Percentiles rank a stretch among this genome's conserved stretches.
Evolutionary conservation across 306 rosid genomes (phyloP).

Genomic region (Bauhinia variegata): DNA sequence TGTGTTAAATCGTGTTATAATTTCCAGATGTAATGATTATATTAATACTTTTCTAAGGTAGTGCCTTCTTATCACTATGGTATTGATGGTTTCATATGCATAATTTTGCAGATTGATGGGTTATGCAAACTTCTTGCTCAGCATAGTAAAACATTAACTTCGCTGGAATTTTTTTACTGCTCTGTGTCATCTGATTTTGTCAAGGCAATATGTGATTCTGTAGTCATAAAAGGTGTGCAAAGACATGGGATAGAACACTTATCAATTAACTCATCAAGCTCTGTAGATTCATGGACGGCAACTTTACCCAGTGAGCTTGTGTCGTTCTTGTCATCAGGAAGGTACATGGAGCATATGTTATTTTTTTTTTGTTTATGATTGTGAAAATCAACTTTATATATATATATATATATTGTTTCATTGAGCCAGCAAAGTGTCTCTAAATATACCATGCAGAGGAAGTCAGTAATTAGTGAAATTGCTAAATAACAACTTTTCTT

Average conservation of each 20-base stretch:
- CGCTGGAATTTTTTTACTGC: conserved; percentile 81
- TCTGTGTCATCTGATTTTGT: conserved; percentile 57
- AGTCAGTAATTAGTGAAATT: too few relatives aligned
- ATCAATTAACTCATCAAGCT: conserved; percentile 59
- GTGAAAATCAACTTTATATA: too few relatives aligned
- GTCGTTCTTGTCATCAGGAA: conserved; percentile 77
- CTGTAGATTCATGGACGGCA: conserved; percentile 48
- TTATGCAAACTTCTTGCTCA: conserved; percentile 77
- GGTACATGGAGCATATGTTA: conserved; percentile 47
- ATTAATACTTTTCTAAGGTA: conserved; percentile 20
- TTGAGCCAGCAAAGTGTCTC: too few relatives aligned
- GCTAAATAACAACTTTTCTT: conserved; percentile 6
- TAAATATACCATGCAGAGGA: too few relatives aligned
- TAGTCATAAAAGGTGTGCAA: conserved; percentile 46
- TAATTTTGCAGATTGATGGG: conserved; percentile 66
- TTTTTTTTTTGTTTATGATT: conserved; percentile 1
- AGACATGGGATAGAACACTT: conserved; percentile 69
- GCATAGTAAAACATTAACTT: conserved; percentile 66
- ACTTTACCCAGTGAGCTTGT: conserved; percentile 67
- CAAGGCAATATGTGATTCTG: conserved; percentile 60
- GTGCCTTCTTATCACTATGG: conserved; percentile 34
- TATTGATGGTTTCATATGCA: conserved; percentile 43
- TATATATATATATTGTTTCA: too few relatives aligned
- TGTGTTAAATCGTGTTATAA: conserved; percentile 8
- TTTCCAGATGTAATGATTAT: conserved; percentile 25